Base-by-base conservation (phyloP, 192 early-diverging fungal species). In the Entomortierella chlamydospora region DNA sequence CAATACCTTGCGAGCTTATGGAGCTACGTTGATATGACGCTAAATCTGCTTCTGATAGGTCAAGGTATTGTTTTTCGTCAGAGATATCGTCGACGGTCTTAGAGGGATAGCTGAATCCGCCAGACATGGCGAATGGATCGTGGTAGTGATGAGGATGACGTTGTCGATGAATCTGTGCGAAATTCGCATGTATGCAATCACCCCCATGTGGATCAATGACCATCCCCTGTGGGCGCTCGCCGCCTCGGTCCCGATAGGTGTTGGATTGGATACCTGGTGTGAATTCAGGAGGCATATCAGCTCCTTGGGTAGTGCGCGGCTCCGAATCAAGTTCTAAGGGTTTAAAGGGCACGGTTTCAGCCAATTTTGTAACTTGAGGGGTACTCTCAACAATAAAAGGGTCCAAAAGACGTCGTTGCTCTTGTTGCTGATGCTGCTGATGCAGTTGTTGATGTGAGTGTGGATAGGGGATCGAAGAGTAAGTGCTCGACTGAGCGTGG, bases 251-350 rank as follows among this genome's bases (percentile, higher is more conserved):
- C 10, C 39, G 28, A 15, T 57, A 51, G 5, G 41, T 23, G 13
- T 78, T 78, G 23, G 74, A 57, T 29, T 78, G 74, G 7, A 70
- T 54, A 5, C 74, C 74, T 1, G 74, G 74, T 6, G 57, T 70
- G 42, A 60, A 59, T 41, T 78, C 61, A 8, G 67, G 61, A 18
- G 61, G 67, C 29, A 70, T 42, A 0, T 54, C 67, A 2, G 61
- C 67, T 2, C 56, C 67, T 15, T 78, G 54, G 54, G 47, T 47
- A 15, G 22, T n/a, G 10, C 29, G 3, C 29, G 45, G 12, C 17
- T 50, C 25, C 7, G 17, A 1, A 18, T 22, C 34, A 33, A 22
- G 13, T 58, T 1, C 30, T 62, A 43, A 23, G 22, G 49, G 23
- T 55, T 53, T 63, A 29, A 43, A 42, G 10, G 20, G 23, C 4